These are phyloP conservation scores for Colletotrichum sansevieriae DNA, from an alignment of 2,329 filamentous ascomycete species.

Conservation along the genomic window DNA sequence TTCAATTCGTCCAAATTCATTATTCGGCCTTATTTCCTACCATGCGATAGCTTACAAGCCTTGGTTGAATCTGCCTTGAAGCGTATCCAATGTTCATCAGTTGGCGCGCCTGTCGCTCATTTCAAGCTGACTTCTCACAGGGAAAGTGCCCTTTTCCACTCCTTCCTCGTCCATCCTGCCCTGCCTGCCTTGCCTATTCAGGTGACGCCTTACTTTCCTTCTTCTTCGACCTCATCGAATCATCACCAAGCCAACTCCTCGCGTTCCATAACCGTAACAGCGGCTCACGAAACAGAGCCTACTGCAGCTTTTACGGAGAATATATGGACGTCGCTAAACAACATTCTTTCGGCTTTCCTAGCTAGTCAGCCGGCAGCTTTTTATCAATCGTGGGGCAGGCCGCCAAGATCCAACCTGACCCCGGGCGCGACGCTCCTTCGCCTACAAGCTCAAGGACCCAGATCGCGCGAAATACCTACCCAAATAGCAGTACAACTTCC, in stretches of 20 bases:
- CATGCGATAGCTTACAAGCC: conserved; percentile 1
- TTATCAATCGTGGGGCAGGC: neutral
- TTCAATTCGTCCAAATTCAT: neutral
- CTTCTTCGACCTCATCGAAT: neutral
- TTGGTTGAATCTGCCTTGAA: neutral
- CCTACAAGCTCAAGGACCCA: neutral
- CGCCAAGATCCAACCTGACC: neutral
- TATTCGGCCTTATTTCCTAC: neutral
- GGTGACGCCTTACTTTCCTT: neutral
- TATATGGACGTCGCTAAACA: neutral
- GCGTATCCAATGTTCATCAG: neutral
- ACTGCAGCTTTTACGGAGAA: neutral
- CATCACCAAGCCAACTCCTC: neutral
- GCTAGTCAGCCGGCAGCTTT: neutral
- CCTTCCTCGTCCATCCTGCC: neutral
- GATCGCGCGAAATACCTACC: neutral
- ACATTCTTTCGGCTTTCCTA: neutral
- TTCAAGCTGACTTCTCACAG: conserved; percentile 2
- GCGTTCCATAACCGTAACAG: neutral
- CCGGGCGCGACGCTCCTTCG: neutral
- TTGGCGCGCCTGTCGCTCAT: neutral
- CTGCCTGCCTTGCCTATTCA: neutral
- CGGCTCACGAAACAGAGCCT: neutral
- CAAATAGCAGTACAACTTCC: neutral
- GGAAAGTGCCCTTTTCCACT: conserved; percentile 2